Percentiles rank a stretch among this genome's conserved stretches.
Conservation (phyloP, 2,329 filamentous ascomycete species). For the Epichloe sp. region DNA sequence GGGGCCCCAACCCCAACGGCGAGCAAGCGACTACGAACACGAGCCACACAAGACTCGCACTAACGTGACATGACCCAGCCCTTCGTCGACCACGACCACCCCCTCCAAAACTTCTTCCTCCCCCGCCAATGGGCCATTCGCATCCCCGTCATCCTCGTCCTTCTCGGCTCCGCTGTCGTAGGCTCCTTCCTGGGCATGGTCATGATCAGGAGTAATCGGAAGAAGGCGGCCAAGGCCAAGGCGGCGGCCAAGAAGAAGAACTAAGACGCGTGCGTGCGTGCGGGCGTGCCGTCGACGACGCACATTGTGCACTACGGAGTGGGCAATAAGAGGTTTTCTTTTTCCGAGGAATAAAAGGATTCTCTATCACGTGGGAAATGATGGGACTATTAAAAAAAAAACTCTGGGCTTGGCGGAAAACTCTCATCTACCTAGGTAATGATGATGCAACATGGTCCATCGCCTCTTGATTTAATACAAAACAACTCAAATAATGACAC, state of each 20-base stretch:
- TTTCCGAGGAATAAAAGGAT: no score
- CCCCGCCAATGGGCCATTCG: conserved; percentile 98
- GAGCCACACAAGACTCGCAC: not conserved
- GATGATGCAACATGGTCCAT: no score
- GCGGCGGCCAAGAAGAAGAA: conserved; percentile 79
- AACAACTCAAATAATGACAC: no score
- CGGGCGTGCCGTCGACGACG: no score
- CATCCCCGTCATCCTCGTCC: conserved; percentile 90
- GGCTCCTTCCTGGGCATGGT: conserved; percentile 92
- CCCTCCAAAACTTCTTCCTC: conserved; percentile 88
- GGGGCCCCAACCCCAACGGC: no score
- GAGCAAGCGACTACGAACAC: not conserved
- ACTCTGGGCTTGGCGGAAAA: no score
- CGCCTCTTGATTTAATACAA: no score
- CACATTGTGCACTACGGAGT: not conserved
- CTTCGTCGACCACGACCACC: conserved; percentile 91
- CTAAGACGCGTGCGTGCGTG: conserved; percentile 25
- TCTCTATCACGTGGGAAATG: no score
- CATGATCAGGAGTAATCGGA: conserved; percentile 97
- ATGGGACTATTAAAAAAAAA: no score
- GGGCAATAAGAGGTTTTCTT: not conserved
- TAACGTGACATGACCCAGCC: conserved; percentile 43
- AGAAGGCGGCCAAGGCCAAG: conserved; percentile 91
- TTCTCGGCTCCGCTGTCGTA: conserved; percentile 84
- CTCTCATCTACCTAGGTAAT: no score